Base-by-base conservation (phyloP, 2,329 filamentous ascomycete species). In the Cadophora luteo-olivacea region DNA sequence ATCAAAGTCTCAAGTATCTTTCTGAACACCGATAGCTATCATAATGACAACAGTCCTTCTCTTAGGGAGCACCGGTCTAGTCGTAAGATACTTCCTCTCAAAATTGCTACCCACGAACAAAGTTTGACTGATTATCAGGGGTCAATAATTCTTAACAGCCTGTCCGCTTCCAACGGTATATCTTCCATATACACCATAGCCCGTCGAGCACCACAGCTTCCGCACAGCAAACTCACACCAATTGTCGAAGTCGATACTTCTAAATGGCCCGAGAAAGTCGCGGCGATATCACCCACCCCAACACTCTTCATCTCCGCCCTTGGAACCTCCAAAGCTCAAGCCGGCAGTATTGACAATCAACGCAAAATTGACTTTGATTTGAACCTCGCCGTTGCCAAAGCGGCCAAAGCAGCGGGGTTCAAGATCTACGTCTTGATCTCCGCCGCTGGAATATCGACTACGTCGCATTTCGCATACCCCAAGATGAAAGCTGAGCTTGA, bases 401-500 rank as follows among this genome's bases (percentile, higher is more conserved):
- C 91, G 0, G 93, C 94, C 57, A 92, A 90, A 77, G 86, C 85
- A 4, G 87, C 89, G 0, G 93, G 92, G 41, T 86, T 88, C 12
- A 87, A 88, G 73, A 91, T 90, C 36, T 38, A 38, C 16, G 89
- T 97, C 24, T 68, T 78, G 1, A 76, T 79, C 57, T 84, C 48
- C 33, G 81, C 38, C 62, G 73, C 54, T 61, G 80, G 80, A 63
- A 83, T 82, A 22, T 87, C 77, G 81, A 83, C 75, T 80, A 85
- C 80, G 70, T 87, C 82, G 72, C 83, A 74, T 0, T 77, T 91
- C 8, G 79, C 82, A 0, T 92, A 91, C 69, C 32, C 79, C 0
- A 84, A 84, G 79, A 96, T 97, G 92, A 97, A 97, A 84, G 89
- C 88, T 32, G 92, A 96, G 75, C 88, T 97, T 49, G 95, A 97